These are phyloP conservation scores for Rhodomyrtus tomentosa DNA, from an alignment of 345 rosid genomes.

Conservation along the genomic window DNA sequence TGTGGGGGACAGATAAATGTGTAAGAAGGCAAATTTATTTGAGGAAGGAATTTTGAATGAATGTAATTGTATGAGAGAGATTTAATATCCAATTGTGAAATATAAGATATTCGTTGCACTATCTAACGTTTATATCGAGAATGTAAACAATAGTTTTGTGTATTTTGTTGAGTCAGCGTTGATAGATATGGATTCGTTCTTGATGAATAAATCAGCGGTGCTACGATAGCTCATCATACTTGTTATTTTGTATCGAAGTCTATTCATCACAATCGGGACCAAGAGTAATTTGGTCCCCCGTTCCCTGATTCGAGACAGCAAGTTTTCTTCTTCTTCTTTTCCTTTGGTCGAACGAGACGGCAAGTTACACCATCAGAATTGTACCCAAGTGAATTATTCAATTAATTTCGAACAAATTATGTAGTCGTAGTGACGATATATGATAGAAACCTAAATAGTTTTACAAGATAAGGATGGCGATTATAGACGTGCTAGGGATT, in stretches of 20 bases:
- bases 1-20: not conserved
- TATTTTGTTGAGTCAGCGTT: not conserved
- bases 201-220: not conserved
- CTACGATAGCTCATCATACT: not conserved
- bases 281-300: not conserved
- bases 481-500: not conserved
- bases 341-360: not conserved
- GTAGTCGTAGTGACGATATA: not conserved
- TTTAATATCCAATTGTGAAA: not conserved
- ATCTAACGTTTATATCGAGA: not conserved
- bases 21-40: not conserved
- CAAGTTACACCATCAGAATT: not conserved
- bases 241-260: not conserved
- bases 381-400: not conserved
- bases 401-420: not conserved
- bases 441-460: not conserved
- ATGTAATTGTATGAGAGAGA: not conserved
- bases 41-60: not conserved
- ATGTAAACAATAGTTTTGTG: not conserved
- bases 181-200: not conserved
- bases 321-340: not conserved
- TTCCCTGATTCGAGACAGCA: not conserved
- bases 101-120: not conserved
- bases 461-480: not conserved
- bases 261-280: not conserved